Evolutionary conservation across 257 asterid species (phyloP), one percentile per base, ranked within the genome.

Genomic region (Solanum paucissectum): DNA sequence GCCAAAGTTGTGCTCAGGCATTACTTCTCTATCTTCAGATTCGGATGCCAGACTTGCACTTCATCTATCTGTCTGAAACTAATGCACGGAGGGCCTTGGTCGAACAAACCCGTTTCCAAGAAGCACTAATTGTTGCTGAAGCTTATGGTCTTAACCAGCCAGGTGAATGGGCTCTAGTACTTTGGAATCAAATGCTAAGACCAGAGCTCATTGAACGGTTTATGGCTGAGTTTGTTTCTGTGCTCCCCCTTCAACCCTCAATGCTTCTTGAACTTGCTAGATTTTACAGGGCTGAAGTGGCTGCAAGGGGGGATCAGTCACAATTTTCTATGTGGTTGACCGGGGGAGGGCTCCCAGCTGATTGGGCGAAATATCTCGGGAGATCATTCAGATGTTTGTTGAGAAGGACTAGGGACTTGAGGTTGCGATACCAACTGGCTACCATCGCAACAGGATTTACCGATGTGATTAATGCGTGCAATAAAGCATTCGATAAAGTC

Each of bases 161-260:
- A 4, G 92, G 99, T 46, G 99, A 97, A 77, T 97, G 99, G 99
- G 99, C 99, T 66, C 94, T 94, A 52, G 99, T 97, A 33, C 94
- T 97, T 85, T 97, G 99, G 99, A 98, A 97, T 91, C 99, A 94
- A 90, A 97, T 97, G 99, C 98, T 96, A 29, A 94, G 94, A 86
- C 99, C 99, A 3, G 99, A 97, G 89, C 94, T 92, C 11, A 93
- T 94, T 5, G 98, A 97, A 91, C 98, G 92, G 87, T 97, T 97
- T 88, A 95, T 96, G 72, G 96, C 98, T 11, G 99, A 97, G 86
- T 97, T 97, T 88, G 99, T 95, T 32, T 95, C 98, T 60, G 99
- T 97, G 25, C 89, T 96, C 85, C 99, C 99, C 64, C 95, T 97
- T 84, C 99, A 95, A 89, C 92, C 99, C 52, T 94, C 99, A 1